Evolutionary conservation across 1,284 basidiomycete genomes (phyloP).

Genomic region (Marasmius sp.): DNA sequence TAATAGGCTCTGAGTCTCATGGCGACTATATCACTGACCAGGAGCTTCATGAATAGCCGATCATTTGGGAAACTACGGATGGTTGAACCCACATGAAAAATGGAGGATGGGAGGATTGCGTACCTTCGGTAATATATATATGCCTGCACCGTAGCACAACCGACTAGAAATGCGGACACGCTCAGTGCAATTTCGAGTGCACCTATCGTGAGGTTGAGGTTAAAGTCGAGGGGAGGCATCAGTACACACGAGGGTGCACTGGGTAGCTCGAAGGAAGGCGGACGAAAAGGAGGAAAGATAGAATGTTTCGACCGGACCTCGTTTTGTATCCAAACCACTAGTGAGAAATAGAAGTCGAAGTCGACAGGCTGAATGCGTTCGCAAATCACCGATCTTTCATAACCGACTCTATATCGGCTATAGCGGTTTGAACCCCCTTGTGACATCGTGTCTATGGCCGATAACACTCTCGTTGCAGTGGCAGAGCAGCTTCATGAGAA

Average conservation of each 20-base stretch:
- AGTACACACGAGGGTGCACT: background rate
- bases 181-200: conserved; percentile 2
- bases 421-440: no score
- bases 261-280: no score
- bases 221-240: background rate
- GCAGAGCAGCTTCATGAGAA: no score
- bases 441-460: no score
- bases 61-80: conserved; percentile 3
- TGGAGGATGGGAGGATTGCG: background rate
- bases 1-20: background rate
- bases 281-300: no score
- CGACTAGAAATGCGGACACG: conserved; percentile 1
- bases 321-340: no score
- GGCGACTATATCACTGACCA: background rate
- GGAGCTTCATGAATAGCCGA: background rate
- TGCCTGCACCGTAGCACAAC: conserved; percentile 5
- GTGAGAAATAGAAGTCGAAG: no score
- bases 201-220: conserved; percentile 4
- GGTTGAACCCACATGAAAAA: background rate
- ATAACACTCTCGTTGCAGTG: no score
- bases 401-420: no score
- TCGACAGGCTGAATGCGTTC: no score
- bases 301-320: no score
- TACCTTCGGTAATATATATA: conserved; percentile 6
- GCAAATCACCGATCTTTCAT: no score